Base-by-base conservation (phyloP, 257 asterid genomes). In the Solanum pinnatisectum region DNA sequence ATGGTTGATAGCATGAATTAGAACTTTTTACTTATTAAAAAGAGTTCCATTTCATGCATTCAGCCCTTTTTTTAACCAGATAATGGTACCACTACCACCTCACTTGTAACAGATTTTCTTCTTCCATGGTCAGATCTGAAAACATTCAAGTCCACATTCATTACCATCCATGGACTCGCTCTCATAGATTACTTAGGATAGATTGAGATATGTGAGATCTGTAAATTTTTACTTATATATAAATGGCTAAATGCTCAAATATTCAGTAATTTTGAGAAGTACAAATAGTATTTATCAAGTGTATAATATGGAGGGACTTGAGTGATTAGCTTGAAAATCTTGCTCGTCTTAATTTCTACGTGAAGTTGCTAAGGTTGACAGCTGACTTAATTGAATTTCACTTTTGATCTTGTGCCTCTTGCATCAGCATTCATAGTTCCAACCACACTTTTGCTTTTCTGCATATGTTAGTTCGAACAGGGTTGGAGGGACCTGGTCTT, bases 401-500 rank as follows among this genome's bases (percentile, higher is more conserved):
- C 27, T 81, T 46, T 46, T 81, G 40, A 81, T 81, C 16, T 16
- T 81, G 39, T 46, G 59, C 36, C 85, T 81, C 85, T 81, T 5
- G 39, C 40, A 44, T 18, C 67, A 27, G 40, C 67, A 35, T 42
- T 44, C 68, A 81, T 46, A 46, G 13, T 15, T 27, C 27, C 16
- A 46, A 44, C 25, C 60, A 22, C 52, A 79, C 10, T 27, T 79
- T 79, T 79, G 5, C 67, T 79, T 46, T 42, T 44, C 63, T 18
- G 84, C 67, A 44, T 79, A 27, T 44, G 67, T 46, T 72, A 49
- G 84, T 86, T 63, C 84, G 39, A 49, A 86, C 27, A 20, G 88
- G 84, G 33, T 49, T 72, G 18, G 72, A 49, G 79, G 89, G 85
- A 15, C 79, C 76, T 81, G 98, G 98, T 70, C 91, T 94, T 84